Base-by-base conservation (phyloP, 1,284 basidiomycete genomes). In the Ceratobasidium papillatum region DNA sequence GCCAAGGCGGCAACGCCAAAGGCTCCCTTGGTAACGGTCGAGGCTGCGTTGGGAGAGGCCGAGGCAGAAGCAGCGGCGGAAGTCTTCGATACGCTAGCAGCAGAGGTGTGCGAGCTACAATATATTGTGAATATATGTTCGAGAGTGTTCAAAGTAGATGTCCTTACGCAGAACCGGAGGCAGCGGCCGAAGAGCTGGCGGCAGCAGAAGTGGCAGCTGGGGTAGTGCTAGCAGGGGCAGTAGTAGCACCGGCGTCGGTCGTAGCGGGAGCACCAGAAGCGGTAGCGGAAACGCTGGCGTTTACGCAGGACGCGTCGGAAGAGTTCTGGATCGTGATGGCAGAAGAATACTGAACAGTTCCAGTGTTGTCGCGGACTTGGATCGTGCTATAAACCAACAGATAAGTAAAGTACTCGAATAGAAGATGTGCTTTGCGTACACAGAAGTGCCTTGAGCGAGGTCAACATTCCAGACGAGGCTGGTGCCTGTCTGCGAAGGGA, bases 301-400 rank as follows among this genome's bases (percentile, higher is more conserved):
- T 63, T 9, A 65, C 54, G 58, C 59, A 73, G 43, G 64, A 73
- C 3, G 72, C 72, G 30, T 73, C 62, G 75, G 63, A 12, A 34
- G 51, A 63, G 66, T 27, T 62, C 38, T 77, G 76, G 49, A 77
- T 73, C 51, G 61, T 73, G 36, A 77, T 25, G 12, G 69, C 62
- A 47, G 74, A 75, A 1, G 76, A 77, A 36, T 77, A 77, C 30
- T 77, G 74, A 22, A 75, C n/a, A 17, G 19, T 17, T 17, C 74
- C 76, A 34, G 58, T 74, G 64, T 54, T 69, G 51, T 77, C 76
- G 52, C 74, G 74, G 49, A 77, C 47, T 64, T 77, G 74, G 51
- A 77, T 75, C 3, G 75, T 77, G 58, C 74, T 61, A n/a, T 22
- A n/a, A 19, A 74, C 34, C 27, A 17, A 22, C 9, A 34, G 7